Conservation (phyloP, 2,329 filamentous ascomycete species). For the Trichocomaceae sp. region DNA sequence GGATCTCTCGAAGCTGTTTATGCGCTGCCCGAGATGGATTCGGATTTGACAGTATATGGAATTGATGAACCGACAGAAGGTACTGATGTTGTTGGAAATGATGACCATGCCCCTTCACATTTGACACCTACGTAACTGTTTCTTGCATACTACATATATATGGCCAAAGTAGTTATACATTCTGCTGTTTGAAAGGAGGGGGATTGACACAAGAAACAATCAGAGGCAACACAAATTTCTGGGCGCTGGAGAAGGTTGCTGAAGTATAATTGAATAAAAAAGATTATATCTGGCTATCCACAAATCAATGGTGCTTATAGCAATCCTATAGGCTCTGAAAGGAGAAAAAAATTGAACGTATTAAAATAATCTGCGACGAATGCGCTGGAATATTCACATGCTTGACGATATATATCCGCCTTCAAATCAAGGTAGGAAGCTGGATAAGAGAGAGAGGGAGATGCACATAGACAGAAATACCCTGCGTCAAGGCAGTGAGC, state of each 20-base stretch:
- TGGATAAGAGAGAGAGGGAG: constrained; percentile 10
- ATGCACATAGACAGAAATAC: constrained; percentile 3
- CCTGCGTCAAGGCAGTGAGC: constrained; percentile 11
- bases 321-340: neutral
- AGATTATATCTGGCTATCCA: neutral
- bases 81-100: neutral
- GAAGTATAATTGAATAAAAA: neutral
- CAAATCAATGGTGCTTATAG: neutral
- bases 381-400: neutral
- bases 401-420: neutral
- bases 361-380: neutral
- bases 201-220: neutral
- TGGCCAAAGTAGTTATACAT: neutral
- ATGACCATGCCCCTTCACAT: neutral
- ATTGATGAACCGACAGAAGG: constrained; percentile 1
- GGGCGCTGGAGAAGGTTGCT: too few species aligned
- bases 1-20: constrained; percentile 16
- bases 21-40: constrained; percentile 14
- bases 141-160: neutral
- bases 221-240: neutral
- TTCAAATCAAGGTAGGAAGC: neutral
- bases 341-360: neutral
- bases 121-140: neutral
- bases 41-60: constrained; percentile 17
- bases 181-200: neutral